These are phyloP conservation scores for Ganoderma lingzhi DNA, from an alignment of 1,284 basidiomycete genomes.

Conservation along the genomic window DNA sequence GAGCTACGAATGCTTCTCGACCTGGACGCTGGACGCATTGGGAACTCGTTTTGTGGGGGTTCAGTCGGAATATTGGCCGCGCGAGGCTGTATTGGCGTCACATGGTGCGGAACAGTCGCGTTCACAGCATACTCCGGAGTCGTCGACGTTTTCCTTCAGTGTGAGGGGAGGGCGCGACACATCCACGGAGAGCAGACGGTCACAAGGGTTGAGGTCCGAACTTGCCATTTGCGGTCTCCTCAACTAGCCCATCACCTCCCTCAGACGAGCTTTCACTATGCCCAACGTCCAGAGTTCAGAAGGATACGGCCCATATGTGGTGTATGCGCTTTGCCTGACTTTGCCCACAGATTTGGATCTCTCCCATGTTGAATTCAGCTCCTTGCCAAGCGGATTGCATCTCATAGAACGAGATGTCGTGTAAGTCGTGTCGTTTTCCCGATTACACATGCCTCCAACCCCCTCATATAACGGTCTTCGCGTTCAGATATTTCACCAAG, in stretches of 20 bases:
- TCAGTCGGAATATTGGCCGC: neutral
- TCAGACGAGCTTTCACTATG: neutral
- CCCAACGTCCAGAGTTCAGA: neutral
- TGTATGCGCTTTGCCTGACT: neutral
- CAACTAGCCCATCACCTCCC: neutral
- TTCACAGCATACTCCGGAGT: neutral
- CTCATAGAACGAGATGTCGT: conserved; percentile 79
- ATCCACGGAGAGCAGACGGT: neutral
- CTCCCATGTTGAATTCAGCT: conserved; percentile 78
- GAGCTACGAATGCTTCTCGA: neutral
- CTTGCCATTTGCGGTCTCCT: neutral
- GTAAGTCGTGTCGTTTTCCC: conserved; percentile 48
- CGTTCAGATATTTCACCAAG: conserved; percentile 73
- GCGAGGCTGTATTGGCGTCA: neutral
- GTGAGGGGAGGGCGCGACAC: neutral
- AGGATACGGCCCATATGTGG: neutral
- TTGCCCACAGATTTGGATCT: conserved; percentile 63
- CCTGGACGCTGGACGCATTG: neutral
- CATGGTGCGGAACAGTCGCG: neutral
- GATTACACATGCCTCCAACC: conserved; percentile 5
- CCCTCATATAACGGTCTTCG: neutral
- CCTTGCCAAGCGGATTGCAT: conserved; percentile 82
- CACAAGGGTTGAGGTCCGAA: neutral
- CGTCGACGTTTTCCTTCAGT: neutral
- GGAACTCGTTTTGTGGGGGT: neutral